Evolutionary conservation across 495 filamentous ascomycete genomes (phyloP).

Genomic region (Trichocladium uniseriatum): DNA sequence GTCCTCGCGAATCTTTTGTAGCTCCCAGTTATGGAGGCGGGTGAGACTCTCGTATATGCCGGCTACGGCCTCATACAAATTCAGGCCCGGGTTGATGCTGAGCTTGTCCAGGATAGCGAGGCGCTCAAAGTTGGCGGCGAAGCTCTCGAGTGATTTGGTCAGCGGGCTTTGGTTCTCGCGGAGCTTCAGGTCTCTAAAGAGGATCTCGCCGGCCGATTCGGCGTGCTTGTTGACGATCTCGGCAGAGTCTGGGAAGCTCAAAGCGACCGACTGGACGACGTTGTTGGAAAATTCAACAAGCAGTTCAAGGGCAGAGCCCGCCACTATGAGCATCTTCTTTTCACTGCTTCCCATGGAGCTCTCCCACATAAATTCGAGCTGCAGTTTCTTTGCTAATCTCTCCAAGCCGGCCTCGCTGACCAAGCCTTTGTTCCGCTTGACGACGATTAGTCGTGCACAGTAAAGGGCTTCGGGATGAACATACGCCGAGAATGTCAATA

Average conservation of each 20-base stretch:
- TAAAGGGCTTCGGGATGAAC: no score
- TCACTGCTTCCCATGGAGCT: slow-evolving; percentile 36
- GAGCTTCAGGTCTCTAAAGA: slow-evolving; percentile 45
- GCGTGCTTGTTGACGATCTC: slow-evolving; percentile 42
- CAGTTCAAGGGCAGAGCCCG: slow-evolving; percentile 52
- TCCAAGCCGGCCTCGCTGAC: slow-evolving; percentile 80
- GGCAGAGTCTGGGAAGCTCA: slow-evolving; percentile 39
- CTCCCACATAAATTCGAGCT: slow-evolving; percentile 65
- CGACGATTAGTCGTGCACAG: background rate
- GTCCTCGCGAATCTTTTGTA: slow-evolving; percentile 50
- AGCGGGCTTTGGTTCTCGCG: slow-evolving; percentile 38
- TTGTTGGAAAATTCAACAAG: slow-evolving; percentile 45
- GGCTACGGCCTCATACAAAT: slow-evolving; percentile 81
- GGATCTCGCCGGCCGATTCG: slow-evolving; percentile 41
- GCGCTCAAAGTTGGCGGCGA: slow-evolving; percentile 72
- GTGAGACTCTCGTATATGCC: slow-evolving; percentile 62
- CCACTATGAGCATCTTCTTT: slow-evolving; percentile 55
- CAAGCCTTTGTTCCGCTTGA: slow-evolving; percentile 37
- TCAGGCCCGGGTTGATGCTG: slow-evolving; percentile 60
- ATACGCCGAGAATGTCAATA: slow-evolving; percentile 31
- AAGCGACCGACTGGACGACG: slow-evolving; percentile 38
- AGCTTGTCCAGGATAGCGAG: slow-evolving; percentile 71
- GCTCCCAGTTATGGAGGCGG: slow-evolving; percentile 57
- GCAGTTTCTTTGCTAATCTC: slow-evolving; percentile 59
- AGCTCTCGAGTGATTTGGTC: slow-evolving; percentile 55